Conservation (phyloP, 2,329 filamentous ascomycete genomes). For the Trichoderma koningiopsis region DNA sequence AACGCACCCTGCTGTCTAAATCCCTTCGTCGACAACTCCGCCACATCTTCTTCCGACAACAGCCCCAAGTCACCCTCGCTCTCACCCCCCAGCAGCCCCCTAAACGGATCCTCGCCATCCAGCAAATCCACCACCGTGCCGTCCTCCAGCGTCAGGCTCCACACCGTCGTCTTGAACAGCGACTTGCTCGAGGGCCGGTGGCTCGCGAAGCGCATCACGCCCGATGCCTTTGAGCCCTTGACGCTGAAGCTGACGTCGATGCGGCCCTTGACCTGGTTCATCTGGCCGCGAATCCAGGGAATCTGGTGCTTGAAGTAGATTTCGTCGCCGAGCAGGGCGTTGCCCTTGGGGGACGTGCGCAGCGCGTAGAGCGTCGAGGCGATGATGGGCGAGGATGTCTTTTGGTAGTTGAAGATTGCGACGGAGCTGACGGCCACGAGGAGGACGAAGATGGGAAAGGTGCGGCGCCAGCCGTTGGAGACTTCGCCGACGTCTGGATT, state of each 20-base stretch:
- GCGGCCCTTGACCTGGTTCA: conserved; percentile 90
- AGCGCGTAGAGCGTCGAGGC: conserved; percentile 88
- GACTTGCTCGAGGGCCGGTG: conserved; percentile 62
- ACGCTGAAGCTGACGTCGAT: conserved; percentile 89
- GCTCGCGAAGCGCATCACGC: conserved; percentile 79
- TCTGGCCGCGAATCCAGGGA: conserved; percentile 81
- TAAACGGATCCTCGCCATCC: conserved; percentile 71
- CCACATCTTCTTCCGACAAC: conserved; percentile 31
- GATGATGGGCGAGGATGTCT: conserved; percentile 84
- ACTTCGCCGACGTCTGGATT: conserved; percentile 45
- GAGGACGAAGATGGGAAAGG: conserved; percentile 77
- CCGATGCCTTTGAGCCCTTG: conserved; percentile 71
- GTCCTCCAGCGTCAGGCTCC: conserved; percentile 71
- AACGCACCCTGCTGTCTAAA: conserved; percentile 52
- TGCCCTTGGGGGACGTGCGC: conserved; percentile 74
- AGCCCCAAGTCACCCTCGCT: conserved; percentile 43
- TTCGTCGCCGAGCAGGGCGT: conserved; percentile 80
- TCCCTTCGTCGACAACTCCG: conserved; percentile 47
- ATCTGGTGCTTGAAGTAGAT: conserved; percentile 79
- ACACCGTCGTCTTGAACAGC: conserved; percentile 84
- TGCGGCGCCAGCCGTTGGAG: conserved; percentile 66
- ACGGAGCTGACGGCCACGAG: conserved; percentile 71
- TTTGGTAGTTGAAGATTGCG: conserved; percentile 99
- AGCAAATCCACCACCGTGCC: conserved; percentile 67
- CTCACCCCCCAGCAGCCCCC: conserved; percentile 48